Evolutionary conservation across 106 monocot species (phyloP), one percentile per base, ranked within the genome.

Genomic region (Dioscorea dumetorum): DNA sequence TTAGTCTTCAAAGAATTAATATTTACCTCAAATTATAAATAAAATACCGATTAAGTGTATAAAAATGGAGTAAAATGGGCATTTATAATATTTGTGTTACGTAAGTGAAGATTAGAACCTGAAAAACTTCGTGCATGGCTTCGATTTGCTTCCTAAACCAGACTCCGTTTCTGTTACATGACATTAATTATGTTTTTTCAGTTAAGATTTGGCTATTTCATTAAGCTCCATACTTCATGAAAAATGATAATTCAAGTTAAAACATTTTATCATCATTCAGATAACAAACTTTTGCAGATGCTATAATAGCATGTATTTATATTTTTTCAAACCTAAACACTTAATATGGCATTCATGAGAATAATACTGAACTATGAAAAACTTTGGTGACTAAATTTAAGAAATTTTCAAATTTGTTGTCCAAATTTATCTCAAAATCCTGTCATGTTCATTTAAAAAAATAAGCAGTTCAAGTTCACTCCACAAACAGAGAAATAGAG

Each of bases 51-150:
- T 35, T 8, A 48, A 4, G 13, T 41, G 54, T 19, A 64, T 79
- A 41, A 41, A 41, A 41, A 41, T 41, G 41, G 41, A 41, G 6
- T 8, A 41, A 41, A 41, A 41, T 8, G 41, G 41, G 41, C 41
- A 41, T 41, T 41, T 64, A 72, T 56, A 59, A 73, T 70, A 74
- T 81, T 80, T 67, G 74, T 81, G 57, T 87, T 85, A 72, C 58
- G 70, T 35, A 72, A 77, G 86, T 82, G 88, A 82, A 84, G 89
- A 84, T 93, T 89, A 77, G 80, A 93, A 93, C 93, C 93, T 97
- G 91, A 97, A 97, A 97, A 97, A 97, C 77, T 97, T 97, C 79
- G 85, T 97, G 91, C 95, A 97, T 70, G 95, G 95, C 91, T 91
- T 97, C 82, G 88, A 91, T 97, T 97, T 97, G 95, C 95, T 91